Conservation (phyloP, 83 land plant genomes). For the Picea abies region DNA sequence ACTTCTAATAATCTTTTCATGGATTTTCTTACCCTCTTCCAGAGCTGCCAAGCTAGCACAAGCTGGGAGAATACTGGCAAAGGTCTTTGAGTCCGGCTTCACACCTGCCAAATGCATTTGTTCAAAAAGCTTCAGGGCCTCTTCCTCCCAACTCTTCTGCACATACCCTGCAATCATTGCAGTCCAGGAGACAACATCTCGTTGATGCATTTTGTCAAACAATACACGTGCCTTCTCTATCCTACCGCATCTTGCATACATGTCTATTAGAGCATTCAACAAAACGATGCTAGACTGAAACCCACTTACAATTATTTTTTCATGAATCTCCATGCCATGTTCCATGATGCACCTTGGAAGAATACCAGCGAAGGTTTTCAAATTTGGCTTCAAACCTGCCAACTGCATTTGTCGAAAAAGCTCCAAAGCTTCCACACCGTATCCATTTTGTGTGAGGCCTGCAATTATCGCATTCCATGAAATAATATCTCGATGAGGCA, state of each 20-base stretch:
- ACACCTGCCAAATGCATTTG: background rate
- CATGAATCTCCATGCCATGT: slow-evolving; percentile 8
- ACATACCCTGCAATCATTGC: slow-evolving; percentile 12
- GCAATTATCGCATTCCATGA: too few species aligned
- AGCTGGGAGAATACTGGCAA: background rate
- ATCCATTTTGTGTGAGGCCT: too few species aligned
- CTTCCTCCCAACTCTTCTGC: background rate
- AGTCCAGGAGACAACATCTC: slow-evolving; percentile 15
- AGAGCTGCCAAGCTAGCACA: background rate
- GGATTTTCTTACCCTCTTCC: background rate
- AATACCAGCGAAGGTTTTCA: too few species aligned
- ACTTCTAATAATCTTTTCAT: background rate
- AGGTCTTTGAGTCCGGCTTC: background rate
- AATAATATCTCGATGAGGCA: too few species aligned
- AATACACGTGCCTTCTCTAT: background rate
- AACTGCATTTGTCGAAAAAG: too few species aligned
- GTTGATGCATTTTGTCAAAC: slow-evolving; percentile 11
- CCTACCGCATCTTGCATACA: slow-evolving; percentile 9
- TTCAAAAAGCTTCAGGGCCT: background rate
- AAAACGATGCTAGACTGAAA: background rate
- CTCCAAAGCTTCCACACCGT: too few species aligned
- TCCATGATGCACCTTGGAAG: background rate
- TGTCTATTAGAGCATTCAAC: background rate
- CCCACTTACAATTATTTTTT: background rate
- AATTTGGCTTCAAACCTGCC: too few species aligned